Conservation (phyloP, 768 basidiomycete genomes). For the Amanita exitialis region DNA sequence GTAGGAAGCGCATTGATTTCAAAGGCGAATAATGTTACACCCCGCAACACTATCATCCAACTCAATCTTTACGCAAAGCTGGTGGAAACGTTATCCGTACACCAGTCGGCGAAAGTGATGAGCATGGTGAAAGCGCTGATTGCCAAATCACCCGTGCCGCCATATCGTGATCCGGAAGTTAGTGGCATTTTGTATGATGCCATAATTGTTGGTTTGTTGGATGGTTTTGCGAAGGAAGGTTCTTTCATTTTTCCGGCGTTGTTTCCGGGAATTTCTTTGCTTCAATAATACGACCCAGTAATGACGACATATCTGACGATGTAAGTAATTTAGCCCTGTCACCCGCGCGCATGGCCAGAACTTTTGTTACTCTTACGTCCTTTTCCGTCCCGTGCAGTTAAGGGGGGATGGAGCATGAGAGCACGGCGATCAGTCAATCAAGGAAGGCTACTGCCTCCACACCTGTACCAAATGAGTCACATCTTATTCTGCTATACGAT, state of each 20-base stretch:
- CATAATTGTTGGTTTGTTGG: conserved; percentile 15
- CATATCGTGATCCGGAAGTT: conserved; percentile 11
- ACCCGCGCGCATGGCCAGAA: too few relatives aligned
- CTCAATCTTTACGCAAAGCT: conserved; percentile 6
- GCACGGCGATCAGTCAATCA: too few relatives aligned
- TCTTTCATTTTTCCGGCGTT: conserved; percentile 9
- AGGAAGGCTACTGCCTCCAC: too few relatives aligned
- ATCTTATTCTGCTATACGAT: too few relatives aligned
- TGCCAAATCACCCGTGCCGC: conserved; percentile 6
- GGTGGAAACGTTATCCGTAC: conserved; percentile 10
- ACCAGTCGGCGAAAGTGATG: conserved; percentile 17
- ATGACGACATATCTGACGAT: too few relatives aligned
- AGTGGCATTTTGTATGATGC: conserved; percentile 16
- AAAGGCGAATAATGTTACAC: neutral
- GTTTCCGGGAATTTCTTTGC: neutral
- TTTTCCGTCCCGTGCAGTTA: too few relatives aligned
- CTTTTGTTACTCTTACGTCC: too few relatives aligned
- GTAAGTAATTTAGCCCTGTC: too few relatives aligned
- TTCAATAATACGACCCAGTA: too few relatives aligned
- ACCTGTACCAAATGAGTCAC: too few relatives aligned
- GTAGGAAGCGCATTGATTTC: neutral
- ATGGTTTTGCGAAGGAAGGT: conserved; percentile 14
- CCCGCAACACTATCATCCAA: neutral
- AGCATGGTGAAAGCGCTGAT: conserved; percentile 10
- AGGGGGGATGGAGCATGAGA: too few relatives aligned